Base-by-base conservation (phyloP, 1,139 yeast species). In the Sugiyamaella sp. region DNA sequence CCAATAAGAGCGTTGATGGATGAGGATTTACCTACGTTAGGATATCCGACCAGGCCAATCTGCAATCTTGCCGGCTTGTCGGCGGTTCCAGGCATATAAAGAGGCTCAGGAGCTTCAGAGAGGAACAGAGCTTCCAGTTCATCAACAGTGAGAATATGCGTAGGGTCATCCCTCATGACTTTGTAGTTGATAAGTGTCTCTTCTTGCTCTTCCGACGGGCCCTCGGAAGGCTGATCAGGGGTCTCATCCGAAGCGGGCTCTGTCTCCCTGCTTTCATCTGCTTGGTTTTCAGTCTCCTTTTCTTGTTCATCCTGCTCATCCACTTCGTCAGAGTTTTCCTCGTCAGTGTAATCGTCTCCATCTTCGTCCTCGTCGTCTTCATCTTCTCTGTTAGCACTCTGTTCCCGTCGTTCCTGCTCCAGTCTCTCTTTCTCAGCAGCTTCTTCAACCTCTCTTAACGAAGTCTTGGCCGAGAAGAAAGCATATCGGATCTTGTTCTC, bases 1-100 rank as follows among this genome's bases (percentile, higher is more conserved):
- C 99, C 99, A 49, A 93, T 95, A 49, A 95, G 78, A 0, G 98
- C 97, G 71, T 91, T 91, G 64, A 91, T 91, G 9, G 98, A 91
- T 9, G 97, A 90, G 1, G 97, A 91, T 71, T 91, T 91, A 77
- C 98, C 98, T 51, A 91, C 98, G 70, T 91, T 89, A 21, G 75
- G 75, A 69, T 91, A 91, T 46, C 99, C 99, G 17, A 95, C 99
- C 58, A 95, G 79, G 54, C 99, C 99, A 60, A 95, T 89, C 67
- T 90, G 95, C 52, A 89, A 76, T 56, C 85, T 77, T 10, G 54
- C 62, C 8, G 57, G 58, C 20, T 59, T 62, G 22, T 56, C 59
- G 4, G 62, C 67, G 16, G 54, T 54, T 14, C 53, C 60, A 17
- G 84, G 84, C 63, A 78, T 52, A 74, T 80, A 45, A 84, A 84